Evolutionary conservation across 176 grass and related monocot genomes (phyloP).

Genomic region (Rhynchospora breviuscula): DNA sequence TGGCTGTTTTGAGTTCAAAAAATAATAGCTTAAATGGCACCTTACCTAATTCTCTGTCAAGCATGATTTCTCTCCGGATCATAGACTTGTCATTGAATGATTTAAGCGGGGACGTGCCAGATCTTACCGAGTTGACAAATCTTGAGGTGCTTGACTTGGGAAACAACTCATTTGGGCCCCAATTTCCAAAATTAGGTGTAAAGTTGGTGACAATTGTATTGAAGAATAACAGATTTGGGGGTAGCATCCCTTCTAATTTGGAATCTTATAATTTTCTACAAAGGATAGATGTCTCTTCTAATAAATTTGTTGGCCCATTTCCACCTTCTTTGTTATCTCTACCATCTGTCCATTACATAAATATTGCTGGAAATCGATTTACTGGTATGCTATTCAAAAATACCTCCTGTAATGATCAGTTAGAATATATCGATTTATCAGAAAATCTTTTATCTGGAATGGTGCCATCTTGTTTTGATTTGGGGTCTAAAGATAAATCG

Average conservation of each 20-base stretch:
- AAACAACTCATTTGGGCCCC: slow-evolving; percentile 65
- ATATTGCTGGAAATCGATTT: slow-evolving; percentile 69
- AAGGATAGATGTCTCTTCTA: slow-evolving; percentile 65
- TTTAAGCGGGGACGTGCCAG: slow-evolving; percentile 60
- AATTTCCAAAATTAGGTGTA: slow-evolving; percentile 61
- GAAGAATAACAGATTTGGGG: slow-evolving; percentile 59
- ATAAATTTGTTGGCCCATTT: slow-evolving; percentile 77
- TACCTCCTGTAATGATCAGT: slow-evolving; percentile 53
- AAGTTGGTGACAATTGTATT: slow-evolving; percentile 69
- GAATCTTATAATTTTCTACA: slow-evolving; percentile 55
- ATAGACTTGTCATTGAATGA: slow-evolving; percentile 73
- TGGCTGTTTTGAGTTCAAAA: slow-evolving; percentile 65
- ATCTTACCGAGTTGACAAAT: slow-evolving; percentile 41
- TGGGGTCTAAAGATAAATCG: slow-evolving; percentile 22
- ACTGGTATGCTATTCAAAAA: slow-evolving; percentile 68
- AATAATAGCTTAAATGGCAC: slow-evolving; percentile 66
- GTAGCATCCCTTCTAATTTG: slow-evolving; percentile 43
- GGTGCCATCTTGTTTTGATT: slow-evolving; percentile 52
- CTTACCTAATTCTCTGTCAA: slow-evolving; percentile 51
- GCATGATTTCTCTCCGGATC: slow-evolving; percentile 48
- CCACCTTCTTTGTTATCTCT: slow-evolving; percentile 54
- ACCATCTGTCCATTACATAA: slow-evolving; percentile 61
- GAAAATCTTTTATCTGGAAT: slow-evolving; percentile 67
- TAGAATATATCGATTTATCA: slow-evolving; percentile 69
- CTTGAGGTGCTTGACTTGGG: slow-evolving; percentile 69